Evolutionary conservation across 2,329 filamentous ascomycete genomes (phyloP), one percentile per base, ranked within the genome.

Genomic region (Thermoascus crustaceus): DNA sequence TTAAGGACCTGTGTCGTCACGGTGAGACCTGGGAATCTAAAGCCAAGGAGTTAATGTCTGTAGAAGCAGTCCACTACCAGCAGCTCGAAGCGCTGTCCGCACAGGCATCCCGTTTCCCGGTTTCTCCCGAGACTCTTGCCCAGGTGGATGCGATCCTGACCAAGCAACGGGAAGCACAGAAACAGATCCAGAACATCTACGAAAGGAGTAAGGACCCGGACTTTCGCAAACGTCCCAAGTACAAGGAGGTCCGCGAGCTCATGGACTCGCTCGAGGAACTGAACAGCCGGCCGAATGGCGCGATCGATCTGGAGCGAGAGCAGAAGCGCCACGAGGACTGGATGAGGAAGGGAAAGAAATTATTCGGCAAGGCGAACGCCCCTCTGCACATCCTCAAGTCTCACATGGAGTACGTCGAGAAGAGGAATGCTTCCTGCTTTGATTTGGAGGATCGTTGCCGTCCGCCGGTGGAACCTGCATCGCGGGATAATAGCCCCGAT

Each of bases 291-390:
- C 91, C 91, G 0, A 76, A 76, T 25, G 91, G 91, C 2, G 94
- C 89, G 0, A 74, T 93, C 21, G 91, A 98, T 51, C 74, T 98
- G 4, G 91, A 98, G 55, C 88, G 86, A 45, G 87, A 96, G 58
- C 83, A 91, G 46, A 94, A 91, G 55, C 79, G 85, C 5, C 91
- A 96, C 47, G 91, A 98, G 57, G 91, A 98, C 58, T 98, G 91
- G 91, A 98, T 98, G 89, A 77, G 91, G 20, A 86, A 86, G 52
- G 91, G 91, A 33, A 98, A 98, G 66, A 95, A 95, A 58, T 66
- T 98, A 0, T 98, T 98, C 54, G 91, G 91, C 34, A 98, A 98
- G 61, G 91, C 91, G 1, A 98, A 98, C 55, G 91, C 91, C 1
- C 91, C 91, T 1, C 69, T 98, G 8, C 91, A 98, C 58, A 98